Percentiles rank a stretch among this genome's conserved stretches.
phyloP scores from a whole-genome alignment of 805 yeast genomes.

The Sungouiella thailandica region DNA sequence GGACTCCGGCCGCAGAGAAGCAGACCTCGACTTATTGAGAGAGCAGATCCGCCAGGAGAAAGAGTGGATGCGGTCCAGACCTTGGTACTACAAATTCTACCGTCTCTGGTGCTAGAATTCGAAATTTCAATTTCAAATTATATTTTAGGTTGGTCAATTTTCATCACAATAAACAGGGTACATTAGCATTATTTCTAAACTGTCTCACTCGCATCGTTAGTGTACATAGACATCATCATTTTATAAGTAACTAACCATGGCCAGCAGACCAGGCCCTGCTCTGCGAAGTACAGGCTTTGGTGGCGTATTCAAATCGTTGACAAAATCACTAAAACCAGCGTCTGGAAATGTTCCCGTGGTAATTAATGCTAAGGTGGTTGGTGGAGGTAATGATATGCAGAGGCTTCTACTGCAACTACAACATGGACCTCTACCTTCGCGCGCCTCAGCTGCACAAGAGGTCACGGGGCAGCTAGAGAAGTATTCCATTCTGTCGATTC shows the following conservation, averaged over 20 bases:
- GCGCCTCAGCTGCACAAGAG: slow-evolving; percentile 48
- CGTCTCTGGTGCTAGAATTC: slow-evolving; percentile 32
- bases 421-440: slow-evolving; percentile 28
- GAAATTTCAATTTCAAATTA: no score
- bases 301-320: slow-evolving; percentile 35
- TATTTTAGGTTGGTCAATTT: no score
- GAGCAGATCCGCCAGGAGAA: slow-evolving; percentile 28
- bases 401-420: slow-evolving; percentile 34
- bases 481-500: slow-evolving; percentile 52
- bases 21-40: slow-evolving; percentile 50
- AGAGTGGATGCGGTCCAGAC: slow-evolving; percentile 26
- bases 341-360: slow-evolving; percentile 15
- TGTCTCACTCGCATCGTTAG: not conserved
- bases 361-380: slow-evolving; percentile 41
- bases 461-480: slow-evolving; percentile 48
- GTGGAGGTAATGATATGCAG: slow-evolving; percentile 40
- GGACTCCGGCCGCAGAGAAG: slow-evolving; percentile 59
- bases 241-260: slow-evolving; percentile 17
- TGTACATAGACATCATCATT: no score
- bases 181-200: no score
- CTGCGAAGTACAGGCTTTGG: slow-evolving; percentile 32
- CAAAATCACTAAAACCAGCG: slow-evolving; percentile 31
- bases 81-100: slow-evolving; percentile 30
- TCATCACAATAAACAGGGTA: no score
- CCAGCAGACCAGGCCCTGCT: slow-evolving; percentile 27